Base-by-base conservation (phyloP, 257 asterid genomes). In the Penstemon eatonii region DNA sequence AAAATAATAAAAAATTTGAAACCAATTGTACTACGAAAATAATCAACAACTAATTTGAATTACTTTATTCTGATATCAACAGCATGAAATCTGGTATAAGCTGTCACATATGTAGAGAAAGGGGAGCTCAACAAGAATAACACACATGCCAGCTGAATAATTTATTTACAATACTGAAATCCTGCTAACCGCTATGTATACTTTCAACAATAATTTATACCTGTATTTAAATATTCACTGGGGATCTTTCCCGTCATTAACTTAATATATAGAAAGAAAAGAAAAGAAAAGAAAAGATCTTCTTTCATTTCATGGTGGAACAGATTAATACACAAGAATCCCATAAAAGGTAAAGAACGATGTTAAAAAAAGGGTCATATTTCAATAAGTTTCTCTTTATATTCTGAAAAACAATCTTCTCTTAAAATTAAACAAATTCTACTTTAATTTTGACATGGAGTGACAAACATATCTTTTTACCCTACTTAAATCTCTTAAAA, bases 21-120 rank as follows among this genome's bases (percentile, higher is more conserved):
- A 7, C 52, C 12, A 4, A 15, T 15, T 15, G 18, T 15, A 15
- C 18, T 15, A 15, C 18, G 18, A 0, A 15, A 15, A 15, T 15
- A 15, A 15, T 15, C 18, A 15, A 15, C 3, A 54, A 25, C 59
- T 19, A 13, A 54, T 15, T 54, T 8, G 40, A 55, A 55, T 9
- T 15, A 40, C 25, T 11, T n/a, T 51, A 7, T 12, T 3, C n/a
- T 10, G n/a, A 51, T 12, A 51, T 10, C 3, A 51, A 13, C 60
- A 65, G 70, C 70, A 50, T 9, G 49, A 51, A 51, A 51, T 49
- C 10, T 37, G 70, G 43, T 36, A 13, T 7, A 10, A 36, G 59
- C 12, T 63, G 56, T 11, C 4, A 9, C 66, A 60, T 18, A 44
- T 44, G 5, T n/a, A n/a, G 18, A 44, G 7, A 15, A 13, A 12